These are phyloP conservation scores for Tetracentron sinense DNA, from an alignment of 164 flowering plant genomes.

Conservation along the genomic window DNA sequence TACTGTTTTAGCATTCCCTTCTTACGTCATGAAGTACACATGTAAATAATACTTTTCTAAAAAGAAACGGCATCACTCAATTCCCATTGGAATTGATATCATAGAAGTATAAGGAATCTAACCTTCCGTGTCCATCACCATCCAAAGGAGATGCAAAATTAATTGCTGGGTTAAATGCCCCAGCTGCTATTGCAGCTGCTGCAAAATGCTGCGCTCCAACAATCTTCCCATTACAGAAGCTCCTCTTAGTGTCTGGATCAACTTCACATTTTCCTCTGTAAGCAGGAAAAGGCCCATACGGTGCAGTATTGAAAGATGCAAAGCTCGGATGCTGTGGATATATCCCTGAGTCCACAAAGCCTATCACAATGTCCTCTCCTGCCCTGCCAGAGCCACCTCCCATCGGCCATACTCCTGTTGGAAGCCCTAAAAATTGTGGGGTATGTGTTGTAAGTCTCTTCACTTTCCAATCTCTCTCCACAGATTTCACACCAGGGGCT, in stretches of 20 bases:
- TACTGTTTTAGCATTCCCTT: background rate
- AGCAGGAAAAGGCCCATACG: conserved; percentile 74
- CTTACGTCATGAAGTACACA: background rate
- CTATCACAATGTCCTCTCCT: conserved; percentile 93
- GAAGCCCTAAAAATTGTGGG: conserved; percentile 96
- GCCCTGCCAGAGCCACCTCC: conserved; percentile 95
- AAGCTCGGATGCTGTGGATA: conserved; percentile 92
- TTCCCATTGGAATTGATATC: background rate
- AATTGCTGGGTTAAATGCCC: conserved; percentile 73
- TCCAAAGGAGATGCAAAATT: conserved; percentile 95
- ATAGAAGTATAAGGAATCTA: conserved; percentile 11
- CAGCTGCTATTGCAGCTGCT: conserved; percentile 87
- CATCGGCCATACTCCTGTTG: conserved; percentile 98
- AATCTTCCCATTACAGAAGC: conserved; percentile 90
- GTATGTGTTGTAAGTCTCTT: conserved; percentile 90
- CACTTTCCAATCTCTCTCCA: conserved; percentile 94
- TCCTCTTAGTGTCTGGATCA: conserved; percentile 64
- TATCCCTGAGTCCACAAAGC: conserved; percentile 95
- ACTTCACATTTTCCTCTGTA: conserved; percentile 94
- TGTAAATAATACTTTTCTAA: background rate
- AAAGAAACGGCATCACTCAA: background rate
- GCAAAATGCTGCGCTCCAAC: conserved; percentile 99
- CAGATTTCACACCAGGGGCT: conserved; percentile 61
- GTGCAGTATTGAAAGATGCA: conserved; percentile 52
- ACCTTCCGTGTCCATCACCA: conserved; percentile 99